Conservation (phyloP, 2,329 filamentous ascomycete species). For the Fusarium heterosporum region DNA sequence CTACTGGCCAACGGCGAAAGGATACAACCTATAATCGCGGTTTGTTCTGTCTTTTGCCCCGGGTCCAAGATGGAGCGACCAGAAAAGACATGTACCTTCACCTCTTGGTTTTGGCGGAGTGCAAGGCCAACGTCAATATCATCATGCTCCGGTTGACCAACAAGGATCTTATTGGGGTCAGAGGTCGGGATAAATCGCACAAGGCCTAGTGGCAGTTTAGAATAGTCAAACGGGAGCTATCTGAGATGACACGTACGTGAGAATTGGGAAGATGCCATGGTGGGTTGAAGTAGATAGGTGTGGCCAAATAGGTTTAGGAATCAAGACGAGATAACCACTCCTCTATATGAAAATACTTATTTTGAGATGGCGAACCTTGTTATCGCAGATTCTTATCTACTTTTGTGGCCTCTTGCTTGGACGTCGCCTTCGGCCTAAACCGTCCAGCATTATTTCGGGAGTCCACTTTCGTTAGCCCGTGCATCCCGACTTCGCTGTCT, state of each 20-base stretch:
- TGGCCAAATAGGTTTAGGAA: background rate
- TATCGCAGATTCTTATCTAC: background rate
- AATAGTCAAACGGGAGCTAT: no score
- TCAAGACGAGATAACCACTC: background rate
- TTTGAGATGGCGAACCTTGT: background rate
- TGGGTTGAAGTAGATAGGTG: background rate
- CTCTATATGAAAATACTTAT: background rate
- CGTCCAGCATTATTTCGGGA: background rate
- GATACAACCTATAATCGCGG: slow-evolving; percentile 54
- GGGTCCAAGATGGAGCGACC: slow-evolving; percentile 67
- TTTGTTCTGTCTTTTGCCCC: slow-evolving; percentile 62
- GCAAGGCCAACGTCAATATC: background rate
- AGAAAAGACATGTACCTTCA: slow-evolving; percentile 60
- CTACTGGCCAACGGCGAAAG: slow-evolving; percentile 55
- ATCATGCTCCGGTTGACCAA: background rate
- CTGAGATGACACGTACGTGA: background rate
- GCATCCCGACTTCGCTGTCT: background rate
- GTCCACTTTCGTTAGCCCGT: background rate
- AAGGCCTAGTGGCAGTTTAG: background rate
- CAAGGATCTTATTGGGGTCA: background rate
- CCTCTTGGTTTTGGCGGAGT: background rate
- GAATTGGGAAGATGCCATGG: background rate
- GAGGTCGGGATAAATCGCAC: background rate
- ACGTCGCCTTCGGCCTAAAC: background rate
- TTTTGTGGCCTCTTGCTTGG: background rate